Conservation (phyloP, 2,329 filamentous ascomycete genomes). For the Drechslerella dactyloides region DNA sequence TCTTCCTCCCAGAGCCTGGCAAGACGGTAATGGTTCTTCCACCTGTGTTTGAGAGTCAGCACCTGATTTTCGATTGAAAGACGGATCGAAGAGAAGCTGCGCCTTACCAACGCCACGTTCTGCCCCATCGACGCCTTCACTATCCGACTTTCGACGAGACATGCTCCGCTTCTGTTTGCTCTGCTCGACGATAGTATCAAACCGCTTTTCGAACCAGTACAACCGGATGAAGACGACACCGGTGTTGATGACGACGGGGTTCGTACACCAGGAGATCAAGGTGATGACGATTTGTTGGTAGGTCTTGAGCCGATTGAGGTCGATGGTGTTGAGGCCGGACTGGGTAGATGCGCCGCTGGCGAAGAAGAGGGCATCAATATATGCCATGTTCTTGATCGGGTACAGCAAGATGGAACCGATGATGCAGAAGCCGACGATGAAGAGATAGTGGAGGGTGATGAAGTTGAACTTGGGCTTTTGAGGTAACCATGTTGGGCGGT, state of each 20-base stretch:
- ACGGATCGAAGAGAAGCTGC: too few relatives aligned
- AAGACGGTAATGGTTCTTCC: slow-evolving; percentile 40
- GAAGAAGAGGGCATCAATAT: slow-evolving; percentile 89
- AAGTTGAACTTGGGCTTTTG: slow-evolving; percentile 70
- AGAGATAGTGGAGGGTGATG: slow-evolving; percentile 78
- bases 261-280: slow-evolving; percentile 73
- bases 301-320: slow-evolving; percentile 71
- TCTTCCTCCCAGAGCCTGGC: slow-evolving; percentile 25
- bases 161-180: slow-evolving; percentile 30
- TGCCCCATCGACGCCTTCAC: slow-evolving; percentile 25
- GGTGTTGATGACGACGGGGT: slow-evolving; percentile 82
- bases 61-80: not conserved
- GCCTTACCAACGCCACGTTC: slow-evolving; percentile 48
- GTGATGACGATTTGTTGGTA: slow-evolving; percentile 78
- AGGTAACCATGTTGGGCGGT: slow-evolving; percentile 29
- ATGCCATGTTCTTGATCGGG: slow-evolving; percentile 68
- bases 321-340: slow-evolving; percentile 80
- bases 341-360: slow-evolving; percentile 86
- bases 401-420: slow-evolving; percentile 79
- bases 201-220: slow-evolving; percentile 98
- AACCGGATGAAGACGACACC: slow-evolving; percentile 89
- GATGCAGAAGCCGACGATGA: slow-evolving; percentile 74
- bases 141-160: slow-evolving; percentile 45
- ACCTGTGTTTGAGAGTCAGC: slow-evolving; percentile 9
- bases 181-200: slow-evolving; percentile 70